phyloP scores from a whole-genome alignment of 139 green algal genomes.

The Chlamydomonas sp. region DNA sequence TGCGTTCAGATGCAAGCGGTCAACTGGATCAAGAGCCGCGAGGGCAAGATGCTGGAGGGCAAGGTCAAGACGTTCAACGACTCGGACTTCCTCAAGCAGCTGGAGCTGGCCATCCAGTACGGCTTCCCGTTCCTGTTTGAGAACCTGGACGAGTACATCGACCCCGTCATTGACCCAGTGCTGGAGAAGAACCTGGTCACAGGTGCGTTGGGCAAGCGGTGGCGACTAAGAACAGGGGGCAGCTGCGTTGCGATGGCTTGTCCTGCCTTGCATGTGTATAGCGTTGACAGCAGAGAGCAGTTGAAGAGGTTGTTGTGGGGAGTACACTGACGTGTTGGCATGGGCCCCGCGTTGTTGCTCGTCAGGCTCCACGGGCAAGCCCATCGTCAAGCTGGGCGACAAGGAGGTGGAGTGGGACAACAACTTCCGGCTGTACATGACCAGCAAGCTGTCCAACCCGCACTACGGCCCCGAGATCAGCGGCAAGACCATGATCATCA shows the following conservation, averaged over 20 bases:
- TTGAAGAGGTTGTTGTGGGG: too few relatives aligned
- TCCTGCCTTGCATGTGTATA: background rate
- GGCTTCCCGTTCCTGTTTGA: conserved; percentile 93
- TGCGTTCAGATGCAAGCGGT: conserved; percentile 81
- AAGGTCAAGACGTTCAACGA: conserved; percentile 92
- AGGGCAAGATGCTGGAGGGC: conserved; percentile 86
- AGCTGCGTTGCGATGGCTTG: background rate
- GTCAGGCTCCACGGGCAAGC: conserved; percentile 51
- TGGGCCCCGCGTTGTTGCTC: too few relatives aligned
- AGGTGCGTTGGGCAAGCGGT: conserved; percentile 32
- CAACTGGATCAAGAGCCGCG: conserved; percentile 88
- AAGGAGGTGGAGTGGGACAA: conserved; percentile 88
- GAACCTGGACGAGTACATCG: conserved; percentile 92
- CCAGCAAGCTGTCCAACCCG: conserved; percentile 78
- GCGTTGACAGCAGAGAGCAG: too few relatives aligned
- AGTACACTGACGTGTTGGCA: too few relatives aligned
- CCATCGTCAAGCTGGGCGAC: conserved; percentile 81
- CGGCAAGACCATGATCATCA: conserved; percentile 87
- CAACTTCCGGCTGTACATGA: conserved; percentile 88
- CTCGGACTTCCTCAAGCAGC: conserved; percentile 91
- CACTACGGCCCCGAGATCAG: conserved; percentile 89
- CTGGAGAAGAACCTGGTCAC: conserved; percentile 84
- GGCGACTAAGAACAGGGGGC: background rate
- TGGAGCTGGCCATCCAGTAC: conserved; percentile 93
- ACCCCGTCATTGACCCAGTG: conserved; percentile 91